phyloP scores from a whole-genome alignment of 2,329 filamentous ascomycete genomes.

The Boeremia exigua region DNA sequence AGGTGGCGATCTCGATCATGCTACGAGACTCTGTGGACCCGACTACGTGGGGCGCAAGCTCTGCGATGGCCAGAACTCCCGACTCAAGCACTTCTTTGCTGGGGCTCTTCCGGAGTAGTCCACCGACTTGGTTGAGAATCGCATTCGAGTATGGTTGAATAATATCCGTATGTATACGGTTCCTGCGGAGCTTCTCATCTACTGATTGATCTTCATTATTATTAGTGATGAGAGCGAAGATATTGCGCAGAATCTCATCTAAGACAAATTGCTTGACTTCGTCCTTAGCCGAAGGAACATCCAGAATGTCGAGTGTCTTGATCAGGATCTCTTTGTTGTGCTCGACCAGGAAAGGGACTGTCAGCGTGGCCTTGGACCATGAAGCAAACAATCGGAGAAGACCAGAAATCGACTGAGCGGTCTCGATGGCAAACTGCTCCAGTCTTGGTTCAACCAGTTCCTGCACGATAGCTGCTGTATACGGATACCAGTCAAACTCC shows the following conservation, averaged over 20 bases:
- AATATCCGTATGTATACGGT: constrained; percentile 44
- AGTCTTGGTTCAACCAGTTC: constrained; percentile 80
- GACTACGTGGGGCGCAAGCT: constrained; percentile 59
- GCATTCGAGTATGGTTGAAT: constrained; percentile 71
- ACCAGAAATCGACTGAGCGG: constrained; percentile 85
- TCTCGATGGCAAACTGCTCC: constrained; percentile 80
- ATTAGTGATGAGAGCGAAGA: constrained; percentile 29
- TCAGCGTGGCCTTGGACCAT: constrained; percentile 74
- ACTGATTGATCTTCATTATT: constrained; percentile 27
- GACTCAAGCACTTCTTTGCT: constrained; percentile 79
- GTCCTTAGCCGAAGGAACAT: constrained; percentile 76
- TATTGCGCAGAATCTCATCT: constrained; percentile 69
- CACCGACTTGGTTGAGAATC: constrained; percentile 63
- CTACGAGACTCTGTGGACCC: constrained; percentile 69
- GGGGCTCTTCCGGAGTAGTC: constrained; percentile 62
- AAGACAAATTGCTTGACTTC: constrained; percentile 86
- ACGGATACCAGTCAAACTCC: constrained; percentile 73
- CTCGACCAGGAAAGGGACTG: constrained; percentile 72
- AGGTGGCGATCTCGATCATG: constrained; percentile 79
- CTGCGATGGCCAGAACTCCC: constrained; percentile 79
- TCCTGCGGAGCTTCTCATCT: constrained; percentile 63
- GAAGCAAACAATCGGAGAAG: constrained; percentile 80
- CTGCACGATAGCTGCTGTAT: constrained; percentile 72
- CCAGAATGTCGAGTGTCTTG: constrained; percentile 75
- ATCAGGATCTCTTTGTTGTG: constrained; percentile 67